These are phyloP conservation scores for Stenogyne calaminthoides DNA, from an alignment of 305 asterid genomes.

Conservation along the genomic window DNA sequence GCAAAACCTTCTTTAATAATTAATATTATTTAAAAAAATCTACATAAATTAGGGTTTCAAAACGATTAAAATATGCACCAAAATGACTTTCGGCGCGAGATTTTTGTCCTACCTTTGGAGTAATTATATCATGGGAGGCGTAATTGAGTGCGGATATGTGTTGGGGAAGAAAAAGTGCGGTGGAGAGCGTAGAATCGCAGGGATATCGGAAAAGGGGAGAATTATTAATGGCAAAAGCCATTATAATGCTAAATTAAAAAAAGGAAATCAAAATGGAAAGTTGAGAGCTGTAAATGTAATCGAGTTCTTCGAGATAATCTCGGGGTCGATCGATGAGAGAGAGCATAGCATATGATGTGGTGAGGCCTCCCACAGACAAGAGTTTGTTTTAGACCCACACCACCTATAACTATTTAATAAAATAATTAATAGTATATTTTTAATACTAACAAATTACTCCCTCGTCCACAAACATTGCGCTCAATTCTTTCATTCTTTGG, in stretches of 20 bases:
- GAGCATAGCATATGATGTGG: not conserved
- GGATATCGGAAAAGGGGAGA: conserved; percentile 27
- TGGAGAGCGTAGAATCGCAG: conserved; percentile 30
- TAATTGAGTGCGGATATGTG: conserved; percentile 41
- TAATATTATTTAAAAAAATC: too few species aligned
- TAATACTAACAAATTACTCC: too few species aligned
- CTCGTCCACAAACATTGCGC: too few species aligned
- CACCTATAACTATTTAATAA: too few species aligned
- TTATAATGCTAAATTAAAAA: conserved; percentile 21
- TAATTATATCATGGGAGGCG: conserved; percentile 26
- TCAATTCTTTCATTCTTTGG: too few species aligned
- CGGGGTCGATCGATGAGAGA: conserved; percentile 20
- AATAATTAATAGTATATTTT: too few species aligned
- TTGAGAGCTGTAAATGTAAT: not conserved
- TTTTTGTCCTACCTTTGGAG: conserved; percentile 29
- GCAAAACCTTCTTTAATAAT: conserved; percentile 34
- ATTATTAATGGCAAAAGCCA: conserved; percentile 33
- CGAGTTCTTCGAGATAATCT: conserved; percentile 15
- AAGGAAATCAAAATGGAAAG: conserved; percentile 13
- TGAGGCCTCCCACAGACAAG: conserved; percentile 28
- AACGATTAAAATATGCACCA: not conserved
- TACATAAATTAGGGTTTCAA: conserved; percentile 8
- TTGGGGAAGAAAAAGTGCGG: conserved; percentile 31
- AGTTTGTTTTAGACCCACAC: not conserved
- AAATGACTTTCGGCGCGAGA: conserved; percentile 10